Evolutionary conservation across 73 alveolate species (phyloP).

Genomic region (Tetrahymena elliotti): DNA sequence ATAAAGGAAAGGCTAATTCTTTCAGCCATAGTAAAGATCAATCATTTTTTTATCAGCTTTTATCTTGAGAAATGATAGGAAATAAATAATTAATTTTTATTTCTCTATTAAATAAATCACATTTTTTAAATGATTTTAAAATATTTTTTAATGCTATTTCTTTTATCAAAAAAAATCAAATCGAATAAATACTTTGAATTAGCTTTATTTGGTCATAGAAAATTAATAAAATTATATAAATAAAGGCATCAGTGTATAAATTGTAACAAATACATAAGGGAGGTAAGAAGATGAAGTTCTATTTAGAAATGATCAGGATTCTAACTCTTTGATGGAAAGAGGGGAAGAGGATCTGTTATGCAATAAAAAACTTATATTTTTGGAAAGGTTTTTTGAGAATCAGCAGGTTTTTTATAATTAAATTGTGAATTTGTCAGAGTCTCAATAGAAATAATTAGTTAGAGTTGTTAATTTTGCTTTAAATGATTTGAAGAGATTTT

Average conservation of each 20-base stretch:
- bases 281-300: background rate
- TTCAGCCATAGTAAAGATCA: background rate
- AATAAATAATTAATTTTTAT: no score
- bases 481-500: background rate
- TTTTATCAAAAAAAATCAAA: background rate
- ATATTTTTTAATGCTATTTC: no score
- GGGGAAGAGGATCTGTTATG: background rate
- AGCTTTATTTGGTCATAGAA: no score
- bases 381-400: background rate
- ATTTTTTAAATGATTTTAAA: no score
- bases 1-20: background rate
- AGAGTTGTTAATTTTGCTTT: background rate
- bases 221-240: no score
- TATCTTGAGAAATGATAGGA: no score
- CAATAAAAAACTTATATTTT: background rate
- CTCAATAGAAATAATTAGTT: background rate
- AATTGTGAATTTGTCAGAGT: background rate
- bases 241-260: background rate
- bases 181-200: no score
- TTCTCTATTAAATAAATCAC: no score
- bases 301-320: background rate
- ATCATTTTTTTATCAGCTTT: no score
- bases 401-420: background rate
- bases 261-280: background rate
- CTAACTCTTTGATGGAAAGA: background rate